A percentile compares a stretch with the other conserved stretches of the same genome.
Conservation (phyloP, 352 stramenopile species). For the Pythium catenulatum region DNA sequence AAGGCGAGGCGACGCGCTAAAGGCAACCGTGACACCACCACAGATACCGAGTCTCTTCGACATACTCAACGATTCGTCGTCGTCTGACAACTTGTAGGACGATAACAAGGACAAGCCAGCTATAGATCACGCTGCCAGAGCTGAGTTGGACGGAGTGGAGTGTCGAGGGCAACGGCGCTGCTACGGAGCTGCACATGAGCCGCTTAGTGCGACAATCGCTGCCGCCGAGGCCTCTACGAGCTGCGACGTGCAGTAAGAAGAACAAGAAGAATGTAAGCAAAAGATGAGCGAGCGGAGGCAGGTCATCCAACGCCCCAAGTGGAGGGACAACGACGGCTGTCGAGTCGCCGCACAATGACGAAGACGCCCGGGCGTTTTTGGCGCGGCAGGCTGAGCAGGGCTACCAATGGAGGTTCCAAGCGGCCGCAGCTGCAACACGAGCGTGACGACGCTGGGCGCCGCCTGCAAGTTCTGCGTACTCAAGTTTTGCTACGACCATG, state of each 20-base stretch:
- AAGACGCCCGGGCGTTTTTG: conserved; percentile 88
- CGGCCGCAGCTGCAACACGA: conserved; percentile 75
- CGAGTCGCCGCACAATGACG: conserved; percentile 64
- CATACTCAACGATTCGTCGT: conserved; percentile 50
- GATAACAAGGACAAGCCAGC: conserved; percentile 14
- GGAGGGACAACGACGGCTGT: conserved; percentile 53
- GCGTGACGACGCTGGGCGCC: conserved; percentile 74
- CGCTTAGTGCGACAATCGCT: conserved; percentile 73
- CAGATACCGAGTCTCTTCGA: conserved; percentile 66
- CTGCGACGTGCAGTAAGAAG: conserved; percentile 59
- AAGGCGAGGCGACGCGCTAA: too few species aligned
- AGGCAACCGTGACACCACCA: conserved; percentile 54
- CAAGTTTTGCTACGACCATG: conserved; percentile 92
- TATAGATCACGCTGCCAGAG: not conserved
- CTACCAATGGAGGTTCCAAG: conserved; percentile 76
- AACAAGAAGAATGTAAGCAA: conserved; percentile 72
- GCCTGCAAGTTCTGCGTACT: conserved; percentile 92
- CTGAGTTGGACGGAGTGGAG: not conserved
- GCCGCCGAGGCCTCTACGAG: conserved; percentile 44
- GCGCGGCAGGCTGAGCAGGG: conserved; percentile 76
- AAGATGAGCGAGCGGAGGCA: not conserved
- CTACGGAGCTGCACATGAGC: conserved; percentile 83
- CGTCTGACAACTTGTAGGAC: conserved; percentile 50
- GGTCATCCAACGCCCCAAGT: not conserved
- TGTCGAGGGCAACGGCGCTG: conserved; percentile 65